These are phyloP conservation scores for Albatrellus ellisii DNA, from an alignment of 768 basidiomycete genomes.

Conservation along the genomic window DNA sequence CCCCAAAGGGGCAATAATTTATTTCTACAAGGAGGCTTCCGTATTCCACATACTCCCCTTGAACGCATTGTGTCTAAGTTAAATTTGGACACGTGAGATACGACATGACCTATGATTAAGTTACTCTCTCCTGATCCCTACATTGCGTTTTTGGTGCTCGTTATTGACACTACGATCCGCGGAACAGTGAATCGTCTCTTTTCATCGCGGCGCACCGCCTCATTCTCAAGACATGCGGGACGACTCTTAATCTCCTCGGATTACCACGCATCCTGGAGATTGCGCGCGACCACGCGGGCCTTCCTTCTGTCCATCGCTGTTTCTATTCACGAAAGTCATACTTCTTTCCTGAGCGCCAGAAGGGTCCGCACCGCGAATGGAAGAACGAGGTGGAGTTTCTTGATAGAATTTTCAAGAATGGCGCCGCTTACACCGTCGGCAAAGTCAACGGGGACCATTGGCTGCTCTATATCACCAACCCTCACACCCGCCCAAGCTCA, in stretches of 20 bases:
- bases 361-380: slow-evolving; percentile 91
- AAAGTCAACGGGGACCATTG: slow-evolving; percentile 99
- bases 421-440: slow-evolving; percentile 92
- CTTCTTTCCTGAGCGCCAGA: slow-evolving; percentile 97
- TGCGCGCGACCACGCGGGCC: slow-evolving; percentile 53
- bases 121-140: too few species aligned
- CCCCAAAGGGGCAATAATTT: too few species aligned
- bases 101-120: too few species aligned
- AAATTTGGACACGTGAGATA: too few species aligned
- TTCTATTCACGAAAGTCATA: slow-evolving; percentile 99
- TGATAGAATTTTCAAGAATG: slow-evolving; percentile 78
- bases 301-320: slow-evolving; percentile 70
- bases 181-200: slow-evolving; percentile 86
- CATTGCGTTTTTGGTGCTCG: too few species aligned
- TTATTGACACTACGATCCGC: slow-evolving; percentile 10
- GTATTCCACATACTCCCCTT: too few species aligned
- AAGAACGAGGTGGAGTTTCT: slow-evolving; percentile 83
- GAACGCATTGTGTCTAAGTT: too few species aligned
- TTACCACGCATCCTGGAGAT: slow-evolving; percentile 92
- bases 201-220: slow-evolving; percentile 92
- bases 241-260: slow-evolving; percentile 93
- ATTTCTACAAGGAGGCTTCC: too few species aligned
- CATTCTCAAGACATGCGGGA: slow-evolving; percentile 98
- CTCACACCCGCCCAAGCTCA: slow-evolving; percentile 23
- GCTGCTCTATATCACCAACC: slow-evolving; percentile 84